A percentile compares a stretch with the other conserved stretches of the same genome.
These are phyloP conservation scores for Torulaspora delbrueckii DNA, from an alignment of 805 yeast genomes.

Conservation along the genomic window DNA sequence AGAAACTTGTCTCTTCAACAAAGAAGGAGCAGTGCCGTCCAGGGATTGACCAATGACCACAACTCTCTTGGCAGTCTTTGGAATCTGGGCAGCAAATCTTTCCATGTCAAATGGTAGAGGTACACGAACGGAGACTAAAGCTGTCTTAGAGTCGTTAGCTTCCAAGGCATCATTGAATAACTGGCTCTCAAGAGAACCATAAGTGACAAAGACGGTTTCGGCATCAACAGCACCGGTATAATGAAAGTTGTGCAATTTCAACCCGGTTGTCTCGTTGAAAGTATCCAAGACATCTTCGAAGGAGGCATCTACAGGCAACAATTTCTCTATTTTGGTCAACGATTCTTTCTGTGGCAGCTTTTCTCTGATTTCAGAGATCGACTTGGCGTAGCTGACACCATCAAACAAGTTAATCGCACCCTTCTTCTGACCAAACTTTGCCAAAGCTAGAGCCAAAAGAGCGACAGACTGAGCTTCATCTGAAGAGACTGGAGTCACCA, in stretches of 20 bases:
- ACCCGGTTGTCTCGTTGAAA: conserved; percentile 27
- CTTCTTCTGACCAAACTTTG: conserved; percentile 38
- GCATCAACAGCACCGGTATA: conserved; percentile 62
- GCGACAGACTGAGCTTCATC: conserved; percentile 66
- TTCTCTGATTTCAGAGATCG: conserved; percentile 20
- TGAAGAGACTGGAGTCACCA: conserved; percentile 59
- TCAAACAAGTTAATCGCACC: conserved; percentile 72
- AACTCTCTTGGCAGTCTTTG: conserved; percentile 51
- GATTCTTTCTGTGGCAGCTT: conserved; percentile 11
- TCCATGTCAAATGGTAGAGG: conserved; percentile 73
- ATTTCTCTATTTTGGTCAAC: conserved; percentile 12
- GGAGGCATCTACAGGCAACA: conserved; percentile 15
- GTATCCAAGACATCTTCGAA: conserved; percentile 26
- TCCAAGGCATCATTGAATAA: conserved; percentile 45
- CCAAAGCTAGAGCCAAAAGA: conserved; percentile 57
- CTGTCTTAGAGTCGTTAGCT: conserved; percentile 42
- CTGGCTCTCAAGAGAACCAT: conserved; percentile 65
- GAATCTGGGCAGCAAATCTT: conserved; percentile 55
- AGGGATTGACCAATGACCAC: conserved; percentile 63
- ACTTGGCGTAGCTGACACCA: conserved; percentile 50
- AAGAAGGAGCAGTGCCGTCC: conserved; percentile 36
- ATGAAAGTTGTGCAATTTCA: conserved; percentile 36
- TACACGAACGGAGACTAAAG: conserved; percentile 65
- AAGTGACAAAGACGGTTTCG: conserved; percentile 72
- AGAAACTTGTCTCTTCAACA: conserved; percentile 64